Conservation (phyloP, 169 alveolate species). For the Toxoplasma gondii region DNA sequence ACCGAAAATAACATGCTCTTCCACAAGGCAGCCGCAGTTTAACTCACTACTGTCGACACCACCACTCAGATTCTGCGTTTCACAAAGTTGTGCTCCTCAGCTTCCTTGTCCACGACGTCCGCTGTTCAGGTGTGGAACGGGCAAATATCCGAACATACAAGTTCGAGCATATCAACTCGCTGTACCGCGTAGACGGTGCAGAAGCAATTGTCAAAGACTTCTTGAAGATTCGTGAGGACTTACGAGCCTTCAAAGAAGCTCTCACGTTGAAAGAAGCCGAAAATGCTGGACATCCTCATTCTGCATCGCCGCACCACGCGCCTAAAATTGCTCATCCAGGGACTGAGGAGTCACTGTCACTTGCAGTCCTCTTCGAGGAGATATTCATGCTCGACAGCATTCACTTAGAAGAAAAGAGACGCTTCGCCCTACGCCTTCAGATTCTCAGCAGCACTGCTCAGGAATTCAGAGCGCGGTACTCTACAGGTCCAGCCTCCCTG, state of each 20-base stretch:
- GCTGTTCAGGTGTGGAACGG: too few species aligned
- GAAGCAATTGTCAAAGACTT: neutral
- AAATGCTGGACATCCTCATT: neutral
- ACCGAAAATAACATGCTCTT: too few species aligned
- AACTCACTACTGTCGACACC: too few species aligned
- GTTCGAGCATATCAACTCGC: neutral
- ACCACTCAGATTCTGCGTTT: too few species aligned
- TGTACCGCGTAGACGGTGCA: neutral
- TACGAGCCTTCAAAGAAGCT: neutral
- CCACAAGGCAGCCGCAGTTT: too few species aligned
- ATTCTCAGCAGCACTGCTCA: neutral
- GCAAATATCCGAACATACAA: too few species aligned
- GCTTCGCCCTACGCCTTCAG: conserved; percentile 9
- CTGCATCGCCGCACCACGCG: neutral
- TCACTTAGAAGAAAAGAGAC: neutral
- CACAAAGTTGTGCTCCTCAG: too few species aligned
- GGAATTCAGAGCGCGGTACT: neutral
- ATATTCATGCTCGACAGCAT: neutral
- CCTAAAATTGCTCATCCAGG: neutral
- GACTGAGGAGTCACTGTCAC: neutral
- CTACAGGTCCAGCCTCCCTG: neutral
- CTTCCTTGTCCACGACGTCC: too few species aligned
- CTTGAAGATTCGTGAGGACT: neutral
- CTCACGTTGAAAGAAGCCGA: neutral
- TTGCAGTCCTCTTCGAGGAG: neutral